Conservation (phyloP, 1,284 basidiomycete genomes). For the Bjerkandera adusta region DNA sequence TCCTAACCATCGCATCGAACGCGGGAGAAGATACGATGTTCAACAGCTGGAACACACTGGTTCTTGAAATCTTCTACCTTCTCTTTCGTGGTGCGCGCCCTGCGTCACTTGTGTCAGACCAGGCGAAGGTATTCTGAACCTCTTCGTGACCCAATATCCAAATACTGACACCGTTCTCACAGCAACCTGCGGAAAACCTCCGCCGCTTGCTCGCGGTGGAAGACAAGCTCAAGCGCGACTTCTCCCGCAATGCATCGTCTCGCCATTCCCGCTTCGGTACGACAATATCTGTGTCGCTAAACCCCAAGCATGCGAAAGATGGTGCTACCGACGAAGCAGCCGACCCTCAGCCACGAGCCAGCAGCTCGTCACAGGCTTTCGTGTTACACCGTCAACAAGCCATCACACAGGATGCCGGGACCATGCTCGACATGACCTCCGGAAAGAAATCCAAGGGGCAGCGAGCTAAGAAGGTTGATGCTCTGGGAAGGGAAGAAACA, state of each 20-base stretch:
- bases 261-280: slow-evolving; percentile 94
- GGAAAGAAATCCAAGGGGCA: slow-evolving; percentile 63
- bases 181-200: slow-evolving; percentile 70
- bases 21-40: slow-evolving; percentile 69
- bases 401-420: slow-evolving; percentile 70
- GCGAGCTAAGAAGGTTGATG: slow-evolving; percentile 69
- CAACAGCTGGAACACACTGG: slow-evolving; percentile 81
- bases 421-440: slow-evolving; percentile 67
- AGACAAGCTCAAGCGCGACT: slow-evolving; percentile 55
- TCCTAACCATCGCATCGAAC: slow-evolving; percentile 83
- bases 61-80: slow-evolving; percentile 89
- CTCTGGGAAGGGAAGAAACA: slow-evolving; percentile 69
- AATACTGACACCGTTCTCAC: slow-evolving; percentile 13
- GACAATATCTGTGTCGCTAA: slow-evolving; percentile 76
- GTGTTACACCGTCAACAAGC: slow-evolving; percentile 86
- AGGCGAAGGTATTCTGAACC: slow-evolving; percentile 59
- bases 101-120: slow-evolving; percentile 57
- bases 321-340: slow-evolving; percentile 22
- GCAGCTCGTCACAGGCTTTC: slow-evolving; percentile 42
- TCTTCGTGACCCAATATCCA: slow-evolving; percentile 9
- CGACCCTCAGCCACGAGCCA: not conserved
- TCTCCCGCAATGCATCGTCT: slow-evolving; percentile 64
- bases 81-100: slow-evolving; percentile 79
- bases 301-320: slow-evolving; percentile 46
- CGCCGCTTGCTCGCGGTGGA: slow-evolving; percentile 74